Evolutionary conservation across 2,329 filamentous ascomycete genomes (phyloP), one percentile per base, ranked within the genome.

Genomic region (Epichloe typhina): DNA sequence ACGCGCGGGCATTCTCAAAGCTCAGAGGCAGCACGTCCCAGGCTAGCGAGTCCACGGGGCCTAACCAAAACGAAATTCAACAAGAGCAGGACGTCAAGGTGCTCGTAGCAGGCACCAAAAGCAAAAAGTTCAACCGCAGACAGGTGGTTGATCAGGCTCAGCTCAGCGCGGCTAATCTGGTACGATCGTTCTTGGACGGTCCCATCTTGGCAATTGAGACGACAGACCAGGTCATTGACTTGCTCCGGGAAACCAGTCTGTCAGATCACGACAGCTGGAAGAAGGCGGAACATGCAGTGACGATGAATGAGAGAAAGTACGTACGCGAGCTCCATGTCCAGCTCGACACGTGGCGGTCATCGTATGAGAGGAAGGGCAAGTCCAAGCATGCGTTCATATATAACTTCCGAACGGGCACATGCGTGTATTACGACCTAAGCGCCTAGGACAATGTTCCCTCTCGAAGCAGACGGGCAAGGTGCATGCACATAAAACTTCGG

Each of bases 201-300:
- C 88, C 89, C 0, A 86, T 96, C 52, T 79, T 86, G 9, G 91
- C 90, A 1, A 84, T 97, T 49, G 91, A 97, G 67, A 88, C 87
- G 1, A 83, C 87, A 49, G 90, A 96, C 60, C 80, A 85, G 46
- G 79, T 94, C 21, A 79, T 97, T 59, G 83, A 90, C 38, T 70
- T 84, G 35, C 83, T 97, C 49, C 75, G 82, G 35, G 76, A 81
- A 19, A 94, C 89, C 3, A 73, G 78, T 48, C 72, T 97, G 26
- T 84, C 83, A 2, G 89, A 96, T 53, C 71, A 81, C 0, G 91
- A 96, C 54, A 85, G 80, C 57, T 96, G 91, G 91, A 80, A 86
- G 21, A 79, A 75, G 52, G 80, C 88, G 5, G 87, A 93, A 55
- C 88, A 96, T 60, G 77, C 76, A 43, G 84, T 88, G 37, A 83